These are phyloP conservation scores for Salix dunnii DNA, from an alignment of 345 rosid genomes.

Conservation along the genomic window DNA sequence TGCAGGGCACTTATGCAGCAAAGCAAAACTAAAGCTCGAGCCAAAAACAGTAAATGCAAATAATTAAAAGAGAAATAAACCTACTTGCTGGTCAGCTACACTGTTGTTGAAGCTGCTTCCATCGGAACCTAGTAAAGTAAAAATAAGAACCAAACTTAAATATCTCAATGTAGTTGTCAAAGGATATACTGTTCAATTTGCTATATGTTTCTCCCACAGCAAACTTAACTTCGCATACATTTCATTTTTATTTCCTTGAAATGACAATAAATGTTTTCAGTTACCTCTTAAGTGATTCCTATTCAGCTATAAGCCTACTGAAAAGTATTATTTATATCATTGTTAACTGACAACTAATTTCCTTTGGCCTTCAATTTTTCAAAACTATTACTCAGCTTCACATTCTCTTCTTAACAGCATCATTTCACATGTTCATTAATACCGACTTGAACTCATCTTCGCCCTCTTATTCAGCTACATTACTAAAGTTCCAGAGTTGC, in stretches of 20 bases:
- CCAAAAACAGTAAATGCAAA: background rate
- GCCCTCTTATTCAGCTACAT: background rate
- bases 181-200: background rate
- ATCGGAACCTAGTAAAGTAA: conserved; percentile 52
- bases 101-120: conserved; percentile 87
- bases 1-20: background rate
- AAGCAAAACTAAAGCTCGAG: background rate
- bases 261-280: background rate
- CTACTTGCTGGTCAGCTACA: conserved; percentile 89
- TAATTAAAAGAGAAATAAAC: conserved; percentile 22
- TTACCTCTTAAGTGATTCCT: background rate
- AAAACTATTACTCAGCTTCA: background rate
- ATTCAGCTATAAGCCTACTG: background rate
- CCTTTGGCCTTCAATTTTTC: background rate
- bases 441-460: background rate
- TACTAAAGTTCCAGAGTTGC: background rate
- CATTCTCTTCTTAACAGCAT: background rate
- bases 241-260: background rate
- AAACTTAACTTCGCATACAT: background rate
- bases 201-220: background rate
- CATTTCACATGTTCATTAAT: background rate
- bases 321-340: background rate
- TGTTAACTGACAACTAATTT: background rate
- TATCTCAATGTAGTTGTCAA: background rate
- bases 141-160: conserved; percentile 11